Evolutionary conservation across 129 eudicot genomes (phyloP), one percentile per base, ranked within the genome.

Genomic region (Tagetes erecta): DNA sequence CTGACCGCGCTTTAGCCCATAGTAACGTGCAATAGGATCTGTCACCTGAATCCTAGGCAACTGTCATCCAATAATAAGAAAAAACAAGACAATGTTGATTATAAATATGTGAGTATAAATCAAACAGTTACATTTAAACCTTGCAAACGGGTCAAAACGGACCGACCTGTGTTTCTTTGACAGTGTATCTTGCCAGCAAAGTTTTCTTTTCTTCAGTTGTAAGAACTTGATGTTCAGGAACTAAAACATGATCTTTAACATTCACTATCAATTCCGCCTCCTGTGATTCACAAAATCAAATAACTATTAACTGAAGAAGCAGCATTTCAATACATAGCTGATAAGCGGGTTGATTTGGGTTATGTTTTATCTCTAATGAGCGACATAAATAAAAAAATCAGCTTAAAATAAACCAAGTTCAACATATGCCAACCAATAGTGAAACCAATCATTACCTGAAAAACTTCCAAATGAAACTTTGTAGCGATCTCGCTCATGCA

Each of bases 21-120:
- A 88, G 50, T 88, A 91, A 58, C 92, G 83, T 6, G 96, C 96
- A 14, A 92, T 71, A n/a, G 97, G 91, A 77, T 92, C 97, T 13
- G 84, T 77, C 70, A 85, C 62, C 80, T 92, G 96, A 72, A 92
- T 85, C 12, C 91, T 76, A 68, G 97, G 97, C 42, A 92, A 81
- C 97, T 92, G 86, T 11, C 76, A 68, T 62, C 44, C 69, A 36
- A 35, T 34, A 2, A 52, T 33, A 75, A 40, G 52, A 39, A 59
- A 62, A 73, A 44, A 58, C 11, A 6, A 11, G 44, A 56, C 13
- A 5, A 52, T 39, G 20, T 10, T 30, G 37, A 52, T 69, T n/a
- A 49, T 49, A 34, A 46, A 33, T 3, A 68, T 33, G 31, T 46
- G 59, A 47, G 8, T 67, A 44, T 42, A 44, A 42, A 47, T 44